Conservation (phyloP, 768 basidiomycete genomes). For the Lentinula boryana region DNA sequence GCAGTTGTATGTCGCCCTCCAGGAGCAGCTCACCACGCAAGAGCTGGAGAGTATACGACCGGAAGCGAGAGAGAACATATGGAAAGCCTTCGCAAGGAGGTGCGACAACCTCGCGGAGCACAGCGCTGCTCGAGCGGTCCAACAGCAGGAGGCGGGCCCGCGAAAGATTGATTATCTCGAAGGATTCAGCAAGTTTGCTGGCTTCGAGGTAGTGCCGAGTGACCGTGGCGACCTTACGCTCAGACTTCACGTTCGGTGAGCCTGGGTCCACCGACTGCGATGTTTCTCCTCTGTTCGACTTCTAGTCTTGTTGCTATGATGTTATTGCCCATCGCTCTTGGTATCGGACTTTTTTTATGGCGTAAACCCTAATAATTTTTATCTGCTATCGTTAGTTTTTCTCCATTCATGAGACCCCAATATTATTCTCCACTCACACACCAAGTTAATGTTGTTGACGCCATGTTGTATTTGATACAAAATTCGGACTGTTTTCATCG, state of each 20-base stretch:
- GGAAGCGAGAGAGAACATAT: background rate
- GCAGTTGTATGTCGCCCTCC: background rate
- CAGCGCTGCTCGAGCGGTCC: background rate
- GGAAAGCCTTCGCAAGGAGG: background rate
- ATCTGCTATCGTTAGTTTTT: background rate
- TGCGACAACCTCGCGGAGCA: background rate
- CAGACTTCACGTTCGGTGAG: constrained; percentile 4
- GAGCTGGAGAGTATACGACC: background rate
- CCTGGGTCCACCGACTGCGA: background rate
- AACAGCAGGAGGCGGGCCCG: background rate
- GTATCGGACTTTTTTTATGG: background rate
- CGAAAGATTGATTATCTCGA: background rate
- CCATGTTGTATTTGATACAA: no score
- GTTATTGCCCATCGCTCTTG: background rate
- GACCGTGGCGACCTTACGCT: background rate
- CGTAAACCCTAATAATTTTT: background rate
- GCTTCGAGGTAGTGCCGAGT: background rate
- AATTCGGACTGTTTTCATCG: no score
- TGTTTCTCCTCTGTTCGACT: background rate
- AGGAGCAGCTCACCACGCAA: background rate
- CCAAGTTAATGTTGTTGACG: no score
- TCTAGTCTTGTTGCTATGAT: background rate
- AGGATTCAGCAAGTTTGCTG: background rate
- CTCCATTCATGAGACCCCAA: no score
- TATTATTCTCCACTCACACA: no score